phyloP scores from a whole-genome alignment of 345 rosid species.

The Isatis tinctoria region DNA sequence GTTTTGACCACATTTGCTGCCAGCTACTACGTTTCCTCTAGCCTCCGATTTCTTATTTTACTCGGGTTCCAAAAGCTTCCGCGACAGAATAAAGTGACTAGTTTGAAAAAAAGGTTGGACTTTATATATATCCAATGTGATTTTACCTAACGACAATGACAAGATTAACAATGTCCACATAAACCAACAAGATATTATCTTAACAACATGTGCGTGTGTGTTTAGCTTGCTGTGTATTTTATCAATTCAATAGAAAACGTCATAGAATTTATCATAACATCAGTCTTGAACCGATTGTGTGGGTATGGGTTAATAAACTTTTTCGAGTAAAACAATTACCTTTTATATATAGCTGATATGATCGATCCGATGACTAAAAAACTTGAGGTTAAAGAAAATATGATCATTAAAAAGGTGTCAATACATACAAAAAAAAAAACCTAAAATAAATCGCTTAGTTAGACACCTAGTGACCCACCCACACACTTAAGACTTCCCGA shows the following conservation, averaged over 20 bases:
- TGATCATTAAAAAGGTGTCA: too few species aligned
- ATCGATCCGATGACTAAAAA: neutral
- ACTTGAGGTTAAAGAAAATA: neutral
- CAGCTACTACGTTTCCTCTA: neutral
- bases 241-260: neutral
- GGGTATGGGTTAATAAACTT: too few species aligned
- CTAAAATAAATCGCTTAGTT: too few species aligned
- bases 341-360: too few species aligned
- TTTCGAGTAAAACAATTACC: too few species aligned
- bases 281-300: neutral
- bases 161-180: neutral
- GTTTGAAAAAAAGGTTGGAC: neutral
- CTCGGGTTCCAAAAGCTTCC: neutral
- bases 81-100: neutral
- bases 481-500: neutral
- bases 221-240: neutral
- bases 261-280: neutral
- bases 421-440: too few species aligned
- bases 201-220: neutral
- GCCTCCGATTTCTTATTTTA: neutral
- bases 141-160: neutral
- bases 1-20: neutral
- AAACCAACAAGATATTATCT: neutral
- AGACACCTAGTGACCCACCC: neutral
- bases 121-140: neutral